Percentiles rank a stretch among this genome's conserved stretches.
Evolutionary conservation across 495 filamentous ascomycete species (phyloP).

Genomic region (Elasticomyces elasticus): DNA sequence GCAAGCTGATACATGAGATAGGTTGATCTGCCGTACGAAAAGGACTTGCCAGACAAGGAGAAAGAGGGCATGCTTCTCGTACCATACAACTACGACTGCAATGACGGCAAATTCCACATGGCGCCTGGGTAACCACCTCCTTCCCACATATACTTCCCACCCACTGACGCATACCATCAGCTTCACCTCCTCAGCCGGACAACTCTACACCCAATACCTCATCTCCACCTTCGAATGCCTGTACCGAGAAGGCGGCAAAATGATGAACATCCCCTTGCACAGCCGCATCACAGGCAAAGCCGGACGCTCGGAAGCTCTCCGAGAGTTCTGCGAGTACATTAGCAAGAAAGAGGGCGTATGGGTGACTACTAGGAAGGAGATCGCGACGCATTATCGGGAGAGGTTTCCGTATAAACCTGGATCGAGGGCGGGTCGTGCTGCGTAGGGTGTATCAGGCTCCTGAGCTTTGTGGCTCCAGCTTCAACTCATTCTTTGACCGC

Average conservation of each 20-base stretch:
- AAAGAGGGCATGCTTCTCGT: slow-evolving; percentile 27
- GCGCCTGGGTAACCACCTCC: slow-evolving; percentile 21
- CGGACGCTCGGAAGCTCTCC: slow-evolving; percentile 25
- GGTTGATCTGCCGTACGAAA: slow-evolving; percentile 27
- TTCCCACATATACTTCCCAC: neutral
- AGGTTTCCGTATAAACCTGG: slow-evolving; percentile 26
- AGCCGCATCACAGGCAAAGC: slow-evolving; percentile 27
- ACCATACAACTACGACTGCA: slow-evolving; percentile 23
- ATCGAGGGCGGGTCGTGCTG: slow-evolving; percentile 4
- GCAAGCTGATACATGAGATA: no score
- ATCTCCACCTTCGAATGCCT: slow-evolving; percentile 28
- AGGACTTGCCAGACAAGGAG: slow-evolving; percentile 19
- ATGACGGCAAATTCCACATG: slow-evolving; percentile 31
- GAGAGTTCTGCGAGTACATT: slow-evolving; percentile 29
- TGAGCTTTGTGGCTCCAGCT: neutral
- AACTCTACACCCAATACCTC: slow-evolving; percentile 26
- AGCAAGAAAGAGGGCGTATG: slow-evolving; percentile 27
- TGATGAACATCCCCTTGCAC: slow-evolving; percentile 32
- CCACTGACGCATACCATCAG: neutral
- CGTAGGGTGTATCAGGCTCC: neutral
- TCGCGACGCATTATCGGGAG: slow-evolving; percentile 25
- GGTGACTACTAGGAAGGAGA: slow-evolving; percentile 28
- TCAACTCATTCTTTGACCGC: no score
- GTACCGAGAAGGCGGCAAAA: slow-evolving; percentile 29
- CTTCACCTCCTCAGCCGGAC: slow-evolving; percentile 14